phyloP scores from a whole-genome alignment of 2,329 filamentous ascomycete genomes.

The Penicillium sp. region DNA sequence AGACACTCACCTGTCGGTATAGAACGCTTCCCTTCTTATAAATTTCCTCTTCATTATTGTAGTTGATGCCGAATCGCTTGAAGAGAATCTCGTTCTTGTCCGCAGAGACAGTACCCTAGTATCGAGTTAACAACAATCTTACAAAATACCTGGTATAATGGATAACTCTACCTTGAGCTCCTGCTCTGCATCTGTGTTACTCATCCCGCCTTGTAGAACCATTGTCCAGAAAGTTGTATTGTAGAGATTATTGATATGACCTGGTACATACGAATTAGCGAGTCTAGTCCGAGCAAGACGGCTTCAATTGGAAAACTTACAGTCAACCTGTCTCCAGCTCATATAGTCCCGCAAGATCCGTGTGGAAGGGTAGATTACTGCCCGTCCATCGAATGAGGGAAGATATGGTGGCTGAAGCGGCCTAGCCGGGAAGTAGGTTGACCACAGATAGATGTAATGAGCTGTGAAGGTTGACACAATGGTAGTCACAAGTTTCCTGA shows the following conservation, averaged over 20 bases:
- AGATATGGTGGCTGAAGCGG: slow-evolving; percentile 66
- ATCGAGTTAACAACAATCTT: slow-evolving; percentile 2
- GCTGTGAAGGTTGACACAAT: slow-evolving; percentile 91
- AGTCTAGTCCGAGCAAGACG: background rate
- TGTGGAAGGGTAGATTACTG: slow-evolving; percentile 81
- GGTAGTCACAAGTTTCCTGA: slow-evolving; percentile 86
- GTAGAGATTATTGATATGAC: slow-evolving; percentile 97
- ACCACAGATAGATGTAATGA: slow-evolving; percentile 82
- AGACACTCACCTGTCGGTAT: slow-evolving; percentile 65
- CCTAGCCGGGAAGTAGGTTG: slow-evolving; percentile 68
- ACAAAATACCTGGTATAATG: background rate
- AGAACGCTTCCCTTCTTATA: slow-evolving; percentile 91
- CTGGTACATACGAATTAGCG: slow-evolving; percentile 43
- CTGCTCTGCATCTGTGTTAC: slow-evolving; percentile 74
- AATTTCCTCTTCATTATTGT: slow-evolving; percentile 92
- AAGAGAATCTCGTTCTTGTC: slow-evolving; percentile 98
- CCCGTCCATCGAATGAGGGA: slow-evolving; percentile 89
- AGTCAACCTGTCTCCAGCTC: slow-evolving; percentile 95
- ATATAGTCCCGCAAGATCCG: slow-evolving; percentile 89
- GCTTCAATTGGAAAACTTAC: slow-evolving; percentile 51
- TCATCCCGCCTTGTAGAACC: slow-evolving; percentile 73
- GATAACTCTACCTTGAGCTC: slow-evolving; percentile 63
- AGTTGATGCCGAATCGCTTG: slow-evolving; percentile 85
- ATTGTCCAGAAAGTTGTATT: slow-evolving; percentile 96
- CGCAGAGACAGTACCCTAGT: slow-evolving; percentile 72